A percentile compares a stretch with the other conserved stretches of the same genome.
Conservation (phyloP, 257 asterid genomes). For the Nicotiana sylvestris region DNA sequence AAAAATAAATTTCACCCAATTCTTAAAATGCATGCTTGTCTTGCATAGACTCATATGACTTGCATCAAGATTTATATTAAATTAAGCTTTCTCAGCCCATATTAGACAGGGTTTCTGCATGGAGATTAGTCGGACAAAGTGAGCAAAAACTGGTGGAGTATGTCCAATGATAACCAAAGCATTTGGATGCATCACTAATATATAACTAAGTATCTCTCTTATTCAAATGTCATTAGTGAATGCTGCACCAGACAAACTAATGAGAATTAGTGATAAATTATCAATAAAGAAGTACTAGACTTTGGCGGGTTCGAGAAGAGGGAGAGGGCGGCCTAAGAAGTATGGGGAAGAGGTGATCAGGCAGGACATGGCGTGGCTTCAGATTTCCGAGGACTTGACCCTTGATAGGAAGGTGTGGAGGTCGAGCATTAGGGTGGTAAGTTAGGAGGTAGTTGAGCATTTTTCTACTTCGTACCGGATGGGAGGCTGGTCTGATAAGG, state of each 20-base stretch:
- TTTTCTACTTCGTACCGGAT: too few relatives aligned
- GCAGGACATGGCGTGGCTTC: too few relatives aligned
- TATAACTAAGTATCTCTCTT: not conserved
- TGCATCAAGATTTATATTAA: constrained; percentile 7
- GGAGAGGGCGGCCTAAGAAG: too few relatives aligned
- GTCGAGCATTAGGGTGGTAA: too few relatives aligned
- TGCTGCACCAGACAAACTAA: not conserved
- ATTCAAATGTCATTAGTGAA: not conserved
- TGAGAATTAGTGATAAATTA: not conserved
- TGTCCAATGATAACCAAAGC: not conserved
- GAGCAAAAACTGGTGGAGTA: not conserved
- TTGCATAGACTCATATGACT: not conserved
- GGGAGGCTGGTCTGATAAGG: too few relatives aligned
- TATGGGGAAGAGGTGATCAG: too few relatives aligned
- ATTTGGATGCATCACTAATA: not conserved
- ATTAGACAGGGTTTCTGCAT: not conserved
- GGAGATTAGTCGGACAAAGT: not conserved
- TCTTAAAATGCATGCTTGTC: constrained; percentile 3
- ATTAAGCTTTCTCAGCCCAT: not conserved
- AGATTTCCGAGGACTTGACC: too few relatives aligned
- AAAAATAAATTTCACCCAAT: not conserved
- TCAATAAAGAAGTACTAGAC: not conserved
- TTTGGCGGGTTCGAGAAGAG: too few relatives aligned
- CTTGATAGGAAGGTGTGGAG: too few relatives aligned
- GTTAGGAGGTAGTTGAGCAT: too few relatives aligned